Evolutionary conservation across 345 rosid genomes (phyloP).

Genomic region (thale cress (Arabidopsis thaliana)): TAIR10.1 NC_003076.8:21767501-21768000

Average conservation of each 20-base stretch:
- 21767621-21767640: too few species aligned
- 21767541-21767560: too few species aligned
- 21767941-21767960: background rate
- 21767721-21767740: background rate
- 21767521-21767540: too few species aligned
- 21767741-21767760: background rate
- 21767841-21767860: too few species aligned
- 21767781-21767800: background rate
- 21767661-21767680: too few species aligned
- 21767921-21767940: background rate
- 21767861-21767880: background rate
- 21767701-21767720: background rate
- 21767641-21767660: too few species aligned
- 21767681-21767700: background rate
- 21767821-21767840: background rate
- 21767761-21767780: background rate
- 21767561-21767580: too few species aligned
- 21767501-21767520: too few species aligned
- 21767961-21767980: background rate
- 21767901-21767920: background rate
- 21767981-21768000: slow-evolving; percentile 2
- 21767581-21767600: too few species aligned
- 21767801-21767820: background rate
- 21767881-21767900: background rate
- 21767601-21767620: too few species aligned